Evolutionary conservation across 2,329 filamentous ascomycete species (phyloP), one percentile per base, ranked within the genome.

Genomic region (Aspergillus melleus): DNA sequence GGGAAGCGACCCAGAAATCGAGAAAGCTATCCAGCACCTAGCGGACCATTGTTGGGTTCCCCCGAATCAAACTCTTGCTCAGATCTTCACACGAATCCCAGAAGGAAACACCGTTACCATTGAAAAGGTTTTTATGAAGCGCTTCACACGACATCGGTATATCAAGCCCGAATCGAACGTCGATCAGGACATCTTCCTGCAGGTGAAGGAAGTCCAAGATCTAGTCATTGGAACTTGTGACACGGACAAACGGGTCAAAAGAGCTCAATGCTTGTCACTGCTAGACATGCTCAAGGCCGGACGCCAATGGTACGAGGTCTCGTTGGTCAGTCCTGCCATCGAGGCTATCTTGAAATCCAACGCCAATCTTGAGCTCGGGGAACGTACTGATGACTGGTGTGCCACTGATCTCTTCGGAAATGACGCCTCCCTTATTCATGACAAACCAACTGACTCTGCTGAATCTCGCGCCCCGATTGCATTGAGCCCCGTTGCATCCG

Each of bases 131-230:
- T 47, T 75, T 12, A 68, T 77, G 70, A 74, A 72, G 55, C 68
- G 74, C 1, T 70, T 65, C 58, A 73, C 75, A 1, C 66, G 66
- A 6, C 74, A 78, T 64, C 64, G 61, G 9, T 69, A 67, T 54
- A 53, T 68, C 20, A 65, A 60, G 9, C 29, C 58, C 11, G 54
- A 58, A 10, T 58, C 54, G 12, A 50, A 55, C 6, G 60, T 52
- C 12, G 57, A 59, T 20, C 63, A 70, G 16, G 66, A 71, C 26
- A 57, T 77, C 6, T 70, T 69, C 56, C 61, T 76, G 1, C 73
- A 77, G 59, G 63, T 79, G 12, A 75, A 66, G 2, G 78, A 80
- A 60, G 66, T 73, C 6, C 78, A 79, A 58, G 72, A 74, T 29
- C 67, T 80, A 6, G 46, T 71, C 2, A 64, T 72, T 44, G 68